phyloP scores from a whole-genome alignment of 352 stramenopile species.

The Phytophthora fragariae region DNA sequence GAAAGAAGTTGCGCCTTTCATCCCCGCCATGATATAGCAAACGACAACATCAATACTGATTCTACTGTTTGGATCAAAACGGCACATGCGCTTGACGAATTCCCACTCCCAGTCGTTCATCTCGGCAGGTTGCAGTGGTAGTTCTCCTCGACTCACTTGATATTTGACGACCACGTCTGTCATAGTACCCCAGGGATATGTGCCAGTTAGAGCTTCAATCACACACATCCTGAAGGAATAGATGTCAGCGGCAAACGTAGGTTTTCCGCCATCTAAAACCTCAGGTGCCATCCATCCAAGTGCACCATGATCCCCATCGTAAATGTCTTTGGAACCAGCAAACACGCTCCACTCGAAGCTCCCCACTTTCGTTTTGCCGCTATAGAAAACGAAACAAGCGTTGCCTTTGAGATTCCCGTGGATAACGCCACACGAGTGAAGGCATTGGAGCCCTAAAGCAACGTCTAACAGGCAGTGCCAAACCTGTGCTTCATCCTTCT shows the following conservation, averaged over 20 bases:
- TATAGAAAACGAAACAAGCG: not conserved
- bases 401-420: not conserved
- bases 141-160: not conserved
- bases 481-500: not conserved
- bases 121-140: not conserved
- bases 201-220: not conserved
- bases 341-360: not conserved
- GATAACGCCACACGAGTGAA: not conserved
- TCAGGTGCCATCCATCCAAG: not conserved
- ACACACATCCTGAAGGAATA: constrained; percentile 3
- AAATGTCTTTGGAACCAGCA: not conserved
- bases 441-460: not conserved
- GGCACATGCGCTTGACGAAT: not conserved
- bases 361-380: not conserved
- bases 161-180: not conserved
- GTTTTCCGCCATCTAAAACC: not conserved
- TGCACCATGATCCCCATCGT: not conserved
- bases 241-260: constrained; percentile 2
- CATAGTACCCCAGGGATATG: not conserved
- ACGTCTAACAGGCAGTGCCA: not conserved
- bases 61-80: constrained; percentile 1
- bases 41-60: not conserved
- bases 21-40: not conserved
- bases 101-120: not conserved
- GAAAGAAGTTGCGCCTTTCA: not conserved